phyloP scores from a whole-genome alignment of 2,329 filamentous ascomycete species.

The Colletotrichum liaoningense region DNA sequence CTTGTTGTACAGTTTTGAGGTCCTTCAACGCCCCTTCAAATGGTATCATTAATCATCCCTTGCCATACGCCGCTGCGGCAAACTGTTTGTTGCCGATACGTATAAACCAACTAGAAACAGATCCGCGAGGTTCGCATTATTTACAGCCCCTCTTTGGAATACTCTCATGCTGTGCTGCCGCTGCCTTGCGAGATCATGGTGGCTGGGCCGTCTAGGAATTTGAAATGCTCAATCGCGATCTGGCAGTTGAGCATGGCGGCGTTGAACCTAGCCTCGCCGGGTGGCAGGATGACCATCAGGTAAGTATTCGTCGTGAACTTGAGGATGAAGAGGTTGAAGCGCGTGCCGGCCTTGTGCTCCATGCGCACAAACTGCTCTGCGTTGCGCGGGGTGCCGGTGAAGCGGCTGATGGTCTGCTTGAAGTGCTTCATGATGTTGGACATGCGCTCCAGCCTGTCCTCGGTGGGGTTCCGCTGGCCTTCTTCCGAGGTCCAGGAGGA shows the following conservation, averaged over 20 bases:
- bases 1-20: not conserved
- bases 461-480: conserved; percentile 85
- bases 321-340: conserved; percentile 94
- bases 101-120: not conserved
- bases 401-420: conserved; percentile 84
- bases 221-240: conserved; percentile 86
- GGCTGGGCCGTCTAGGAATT: conserved; percentile 67
- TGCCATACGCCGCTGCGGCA: conserved; percentile 26
- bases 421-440: conserved; percentile 99
- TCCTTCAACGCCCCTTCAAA: conserved; percentile 17
- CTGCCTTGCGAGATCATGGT: conserved; percentile 37
- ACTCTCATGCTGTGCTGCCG: conserved; percentile 10
- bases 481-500: conserved; percentile 85
- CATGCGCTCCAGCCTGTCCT: conserved; percentile 92
- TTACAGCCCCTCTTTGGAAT: not conserved
- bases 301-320: conserved; percentile 99
- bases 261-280: conserved; percentile 92
- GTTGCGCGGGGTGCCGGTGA: conserved; percentile 83
- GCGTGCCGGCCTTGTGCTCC: conserved; percentile 79
- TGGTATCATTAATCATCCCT: conserved; percentile 37
- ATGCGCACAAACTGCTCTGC: conserved; percentile 85
- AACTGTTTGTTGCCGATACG: not conserved
- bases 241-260: conserved; percentile 90
- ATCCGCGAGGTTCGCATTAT: not conserved
- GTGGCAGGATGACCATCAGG: conserved; percentile 89